Evolutionary conservation across 345 rosid genomes (phyloP), one percentile per base, ranked within the genome.

Genomic region (Citrus maxima): DNA sequence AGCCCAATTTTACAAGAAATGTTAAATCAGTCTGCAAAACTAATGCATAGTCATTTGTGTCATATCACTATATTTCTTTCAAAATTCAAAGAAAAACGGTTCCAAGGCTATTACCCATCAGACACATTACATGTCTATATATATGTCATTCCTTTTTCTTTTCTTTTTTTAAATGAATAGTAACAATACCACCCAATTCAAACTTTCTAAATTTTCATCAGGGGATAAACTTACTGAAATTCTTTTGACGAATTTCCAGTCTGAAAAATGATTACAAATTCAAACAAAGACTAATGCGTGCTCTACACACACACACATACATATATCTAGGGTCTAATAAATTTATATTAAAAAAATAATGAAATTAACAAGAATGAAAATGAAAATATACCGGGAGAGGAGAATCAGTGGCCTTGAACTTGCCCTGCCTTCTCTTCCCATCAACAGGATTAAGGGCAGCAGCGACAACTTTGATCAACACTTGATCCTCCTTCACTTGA

Each of bases 361-460:
- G 8, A 18, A 54, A 46, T 13, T 46, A 46, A 51, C 21, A 51
- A 54, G 7, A 18, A 1, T 54, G 7, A 54, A 18, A 54, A 16
- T 18, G 58, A 54, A 54, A 16, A 54, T 6, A 4, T 54, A 54
- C 58, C 58, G 58, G 58, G 58, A 54, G 58, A 16, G 58, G 58
- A 54, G 58, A 54, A 54, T 54, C 58, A 6, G 58, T 54, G 58
- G 58, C n/a, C 58, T 95, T 92, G 82, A 95, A 95, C 72, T 93
- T 95, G n/a, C 98, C 97, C 87, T 87, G 93, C 74, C 95, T 86
- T 77, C 98, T 80, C 79, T 93, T 93, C 10, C 82, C 90, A 77
- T 95, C 99, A 67, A 95, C 99, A 34, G 97, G 99, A 78, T 95
- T 95, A 76, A 95, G 95, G 72, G 91, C 99, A 42, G 95, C 97